These are phyloP conservation scores for Colletotrichum theobromicola DNA, from an alignment of 2,329 filamentous ascomycete genomes.

Conservation along the genomic window DNA sequence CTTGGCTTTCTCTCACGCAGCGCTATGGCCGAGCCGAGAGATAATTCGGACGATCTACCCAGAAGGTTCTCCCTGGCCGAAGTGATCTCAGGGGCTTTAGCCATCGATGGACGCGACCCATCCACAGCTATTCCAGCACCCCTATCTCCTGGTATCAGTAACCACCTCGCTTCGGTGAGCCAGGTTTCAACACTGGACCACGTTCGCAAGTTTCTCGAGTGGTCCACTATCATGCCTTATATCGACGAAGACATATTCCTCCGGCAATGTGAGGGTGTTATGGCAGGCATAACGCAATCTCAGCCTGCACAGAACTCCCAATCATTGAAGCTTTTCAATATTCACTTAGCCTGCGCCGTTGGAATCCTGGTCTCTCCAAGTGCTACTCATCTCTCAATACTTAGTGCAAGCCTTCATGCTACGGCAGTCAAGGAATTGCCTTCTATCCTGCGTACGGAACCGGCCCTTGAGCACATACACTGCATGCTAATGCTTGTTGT, in stretches of 20 bases:
- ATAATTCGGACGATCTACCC: not conserved
- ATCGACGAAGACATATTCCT: not conserved
- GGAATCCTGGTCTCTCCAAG: slow-evolving; percentile 1
- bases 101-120: slow-evolving; percentile 3
- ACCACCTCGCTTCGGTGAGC: not conserved
- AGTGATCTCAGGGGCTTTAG: not conserved
- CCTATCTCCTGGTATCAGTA: not conserved
- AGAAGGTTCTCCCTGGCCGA: not conserved
- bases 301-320: not conserved
- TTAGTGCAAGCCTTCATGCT: not conserved
- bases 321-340: slow-evolving; percentile 3
- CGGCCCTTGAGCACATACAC: not conserved
- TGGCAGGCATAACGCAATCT: not conserved
- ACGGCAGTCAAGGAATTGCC: not conserved
- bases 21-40: slow-evolving; percentile 14
- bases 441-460: not conserved
- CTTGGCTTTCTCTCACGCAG: slow-evolving; percentile 15
- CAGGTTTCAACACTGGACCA: not conserved
- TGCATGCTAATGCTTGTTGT: slow-evolving; percentile 3
- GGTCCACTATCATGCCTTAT: not conserved
- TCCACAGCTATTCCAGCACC: not conserved
- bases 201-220: not conserved
- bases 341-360: slow-evolving; percentile 1
- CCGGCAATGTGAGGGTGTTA: not conserved
- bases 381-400: not conserved